A percentile compares a stretch with the other conserved stretches of the same genome.
These are phyloP conservation scores for Dispira simplex DNA, from an alignment of 192 early-diverging fungal genomes.

Conservation along the genomic window DNA sequence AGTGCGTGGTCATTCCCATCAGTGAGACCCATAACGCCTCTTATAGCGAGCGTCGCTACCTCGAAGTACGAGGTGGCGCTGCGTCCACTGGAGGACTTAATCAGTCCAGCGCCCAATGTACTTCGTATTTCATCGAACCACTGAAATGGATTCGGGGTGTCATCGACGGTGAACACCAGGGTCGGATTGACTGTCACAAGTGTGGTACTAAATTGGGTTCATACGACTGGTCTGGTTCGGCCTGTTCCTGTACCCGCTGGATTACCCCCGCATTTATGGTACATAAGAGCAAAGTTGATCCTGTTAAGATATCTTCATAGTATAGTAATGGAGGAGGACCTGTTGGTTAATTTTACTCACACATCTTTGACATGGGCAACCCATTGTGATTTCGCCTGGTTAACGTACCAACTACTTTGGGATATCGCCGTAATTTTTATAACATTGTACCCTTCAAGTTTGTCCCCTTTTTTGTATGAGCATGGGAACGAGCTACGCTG, in stretches of 20 bases:
- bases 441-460: too few relatives aligned
- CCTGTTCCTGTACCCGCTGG: constrained; percentile 74
- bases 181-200: constrained; percentile 61
- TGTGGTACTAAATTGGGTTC: constrained; percentile 64
- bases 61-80: neutral
- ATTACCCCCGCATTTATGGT: constrained; percentile 65
- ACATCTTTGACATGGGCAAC: too few relatives aligned
- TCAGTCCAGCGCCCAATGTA: constrained; percentile 25
- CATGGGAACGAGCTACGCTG: too few relatives aligned
- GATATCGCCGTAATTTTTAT: too few relatives aligned
- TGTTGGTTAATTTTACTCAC: too few relatives aligned
- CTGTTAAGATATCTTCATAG: too few relatives aligned
- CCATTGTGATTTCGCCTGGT: too few relatives aligned
- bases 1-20: constrained; percentile 1
- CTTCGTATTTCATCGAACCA: constrained; percentile 68
- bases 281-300: constrained; percentile 55
- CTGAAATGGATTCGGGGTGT: constrained; percentile 67
- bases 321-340: too few relatives aligned
- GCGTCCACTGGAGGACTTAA: too few relatives aligned
- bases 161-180: constrained; percentile 37
- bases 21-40: neutral
- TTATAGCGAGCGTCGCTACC: neutral
- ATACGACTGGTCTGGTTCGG: constrained; percentile 54
- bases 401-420: too few relatives aligned
- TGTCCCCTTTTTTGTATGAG: too few relatives aligned